These are phyloP conservation scores for Monosporascus sp. DNA, from an alignment of 2,329 filamentous ascomycete species.

Conservation along the genomic window DNA sequence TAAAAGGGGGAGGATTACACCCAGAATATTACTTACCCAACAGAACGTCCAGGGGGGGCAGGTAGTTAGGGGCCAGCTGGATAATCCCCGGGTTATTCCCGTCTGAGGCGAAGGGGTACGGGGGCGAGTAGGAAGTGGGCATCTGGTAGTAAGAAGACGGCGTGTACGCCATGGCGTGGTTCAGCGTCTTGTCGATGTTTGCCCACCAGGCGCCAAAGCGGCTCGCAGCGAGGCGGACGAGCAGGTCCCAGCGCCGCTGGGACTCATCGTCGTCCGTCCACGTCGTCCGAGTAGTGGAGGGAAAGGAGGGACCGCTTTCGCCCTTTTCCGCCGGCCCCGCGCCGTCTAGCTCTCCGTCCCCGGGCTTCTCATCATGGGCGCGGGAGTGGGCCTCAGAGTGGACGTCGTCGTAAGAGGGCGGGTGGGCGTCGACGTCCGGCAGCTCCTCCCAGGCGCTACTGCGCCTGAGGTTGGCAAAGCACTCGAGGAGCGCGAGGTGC, in stretches of 20 bases:
- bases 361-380: neutral
- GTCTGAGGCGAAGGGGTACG: neutral
- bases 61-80: constrained; percentile 4
- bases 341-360: neutral
- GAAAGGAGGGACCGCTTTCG: neutral
- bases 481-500: constrained; percentile 1
- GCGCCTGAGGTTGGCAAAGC: neutral
- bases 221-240: constrained; percentile 1
- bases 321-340: neutral
- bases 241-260: neutral
- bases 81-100: neutral
- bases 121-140: too few species aligned
- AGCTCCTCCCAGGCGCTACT: neutral
- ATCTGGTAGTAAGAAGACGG: neutral
- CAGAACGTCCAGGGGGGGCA: constrained; percentile 5
- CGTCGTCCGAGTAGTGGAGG: neutral
- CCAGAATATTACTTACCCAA: neutral
- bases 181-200: constrained; percentile 1
- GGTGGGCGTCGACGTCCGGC: neutral
- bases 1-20: too few species aligned
- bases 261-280: neutral
- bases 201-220: constrained; percentile 1
- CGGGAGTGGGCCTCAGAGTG: neutral
- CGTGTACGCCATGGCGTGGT: constrained; percentile 1
- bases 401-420: neutral